Percentiles rank a stretch among this genome's conserved stretches.
phyloP scores from a whole-genome alignment of 2,329 filamentous ascomycete species.

The Tothia fuscella region DNA sequence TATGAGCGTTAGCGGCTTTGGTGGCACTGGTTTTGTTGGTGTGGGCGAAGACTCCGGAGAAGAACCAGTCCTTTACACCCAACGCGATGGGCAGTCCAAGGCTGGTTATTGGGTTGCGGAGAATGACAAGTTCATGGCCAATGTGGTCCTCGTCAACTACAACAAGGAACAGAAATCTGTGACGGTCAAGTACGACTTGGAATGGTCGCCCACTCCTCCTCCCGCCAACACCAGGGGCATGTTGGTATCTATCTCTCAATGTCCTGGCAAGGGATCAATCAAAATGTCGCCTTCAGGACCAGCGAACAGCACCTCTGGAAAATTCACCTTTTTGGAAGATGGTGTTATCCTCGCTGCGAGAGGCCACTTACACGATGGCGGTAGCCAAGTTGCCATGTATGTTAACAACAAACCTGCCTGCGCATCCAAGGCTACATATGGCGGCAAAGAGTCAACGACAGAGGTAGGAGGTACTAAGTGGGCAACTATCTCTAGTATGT shows the following conservation, averaged over 20 bases:
- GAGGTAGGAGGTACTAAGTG: slow-evolving; percentile 6
- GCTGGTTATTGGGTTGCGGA: slow-evolving; percentile 5
- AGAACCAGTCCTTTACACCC: slow-evolving; percentile 2
- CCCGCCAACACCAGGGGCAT: slow-evolving; percentile 9
- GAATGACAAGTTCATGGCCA: slow-evolving; percentile 5
- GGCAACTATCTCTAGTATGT: slow-evolving; percentile 7
- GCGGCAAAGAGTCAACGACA: background rate
- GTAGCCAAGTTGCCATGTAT: slow-evolving; percentile 1
- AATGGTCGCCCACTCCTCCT: slow-evolving; percentile 5
- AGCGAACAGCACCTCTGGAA: slow-evolving; percentile 2
- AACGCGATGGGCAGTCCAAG: background rate
- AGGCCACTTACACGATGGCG: slow-evolving; percentile 9
- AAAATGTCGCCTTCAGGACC: slow-evolving; percentile 3
- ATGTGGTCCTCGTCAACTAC: slow-evolving; percentile 9
- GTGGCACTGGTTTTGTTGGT: slow-evolving; percentile 5
- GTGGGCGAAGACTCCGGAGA: slow-evolving; percentile 8
- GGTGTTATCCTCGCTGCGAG: slow-evolving; percentile 1
- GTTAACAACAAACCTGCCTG: slow-evolving; percentile 5
- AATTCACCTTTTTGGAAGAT: slow-evolving; percentile 6
- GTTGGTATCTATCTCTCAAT: slow-evolving; percentile 3
- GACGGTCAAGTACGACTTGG: slow-evolving; percentile 6
- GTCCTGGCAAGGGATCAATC: slow-evolving; percentile 1
- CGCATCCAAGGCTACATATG: slow-evolving; percentile 8
- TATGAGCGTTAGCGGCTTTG: background rate
- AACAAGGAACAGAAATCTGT: slow-evolving; percentile 7